Evolutionary conservation across 2,329 filamentous ascomycete genomes (phyloP).

Genomic region (Colletotrichum orbiculare): DNA sequence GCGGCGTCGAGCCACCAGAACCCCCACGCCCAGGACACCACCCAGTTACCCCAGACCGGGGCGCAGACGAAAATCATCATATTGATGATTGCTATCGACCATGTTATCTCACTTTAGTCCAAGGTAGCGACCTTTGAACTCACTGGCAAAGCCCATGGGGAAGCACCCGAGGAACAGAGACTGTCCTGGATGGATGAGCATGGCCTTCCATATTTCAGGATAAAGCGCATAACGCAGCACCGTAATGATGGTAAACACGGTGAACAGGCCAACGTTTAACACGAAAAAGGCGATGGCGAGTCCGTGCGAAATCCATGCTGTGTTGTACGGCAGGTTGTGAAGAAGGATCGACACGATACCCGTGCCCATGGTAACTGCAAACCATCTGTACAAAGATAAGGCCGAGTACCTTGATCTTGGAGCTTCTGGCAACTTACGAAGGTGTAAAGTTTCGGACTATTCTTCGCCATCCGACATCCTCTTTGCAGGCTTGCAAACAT

Average conservation of each 20-base stretch:
- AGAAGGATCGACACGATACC: constrained; percentile 74
- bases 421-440: constrained; percentile 52
- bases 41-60: constrained; percentile 68
- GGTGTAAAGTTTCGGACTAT: constrained; percentile 65
- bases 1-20: constrained; percentile 69
- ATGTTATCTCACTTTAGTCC: background rate
- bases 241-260: constrained; percentile 63
- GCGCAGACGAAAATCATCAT: constrained; percentile 71
- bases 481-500: constrained; percentile 41
- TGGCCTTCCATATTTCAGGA: constrained; percentile 72
- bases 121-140: constrained; percentile 27
- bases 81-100: constrained; percentile 64
- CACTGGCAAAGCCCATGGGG: constrained; percentile 74
- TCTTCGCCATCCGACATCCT: constrained; percentile 54
- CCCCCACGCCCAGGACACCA: constrained; percentile 65
- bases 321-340: constrained; percentile 70
- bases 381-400: constrained; percentile 57
- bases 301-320: constrained; percentile 60
- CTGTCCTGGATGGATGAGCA: constrained; percentile 75
- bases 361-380: constrained; percentile 73
- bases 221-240: constrained; percentile 72
- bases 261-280: constrained; percentile 69
- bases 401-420: background rate
- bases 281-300: constrained; percentile 64
- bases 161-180: constrained; percentile 76